A percentile compares a stretch with the other conserved stretches of the same genome.
Conservation (phyloP, 352 stramenopile species). For the Phytophthora citricola region DNA sequence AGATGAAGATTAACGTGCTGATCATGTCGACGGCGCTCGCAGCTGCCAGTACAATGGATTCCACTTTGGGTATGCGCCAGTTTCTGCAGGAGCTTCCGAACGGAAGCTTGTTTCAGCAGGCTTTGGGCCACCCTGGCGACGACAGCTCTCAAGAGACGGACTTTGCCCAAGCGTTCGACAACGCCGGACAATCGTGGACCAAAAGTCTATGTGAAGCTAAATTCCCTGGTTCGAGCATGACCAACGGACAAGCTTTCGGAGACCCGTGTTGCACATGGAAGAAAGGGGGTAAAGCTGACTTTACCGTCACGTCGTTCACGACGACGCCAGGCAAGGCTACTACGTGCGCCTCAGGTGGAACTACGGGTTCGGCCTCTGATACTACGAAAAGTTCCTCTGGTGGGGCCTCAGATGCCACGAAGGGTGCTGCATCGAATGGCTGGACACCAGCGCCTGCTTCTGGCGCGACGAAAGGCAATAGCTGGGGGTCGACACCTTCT, state of each 20-base stretch:
- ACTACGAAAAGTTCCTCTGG: not conserved
- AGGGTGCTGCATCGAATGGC: not conserved
- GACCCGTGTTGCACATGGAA: conserved; percentile 60
- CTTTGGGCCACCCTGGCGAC: conserved; percentile 37
- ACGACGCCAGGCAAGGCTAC: conserved; percentile 23
- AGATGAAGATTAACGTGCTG: conserved; percentile 14
- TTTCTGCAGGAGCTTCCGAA: conserved; percentile 47
- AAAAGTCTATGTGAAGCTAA: conserved; percentile 14
- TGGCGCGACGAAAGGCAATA: not conserved
- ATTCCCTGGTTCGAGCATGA: conserved; percentile 29
- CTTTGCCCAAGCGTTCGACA: conserved; percentile 37
- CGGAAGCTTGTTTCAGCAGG: conserved; percentile 42
- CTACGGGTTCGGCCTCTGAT: not conserved
- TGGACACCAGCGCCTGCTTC: too few relatives aligned
- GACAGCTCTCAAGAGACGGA: conserved; percentile 37
- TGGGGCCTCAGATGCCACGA: conserved; percentile 8
- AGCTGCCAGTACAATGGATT: conserved; percentile 1
- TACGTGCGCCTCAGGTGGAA: conserved; percentile 20
- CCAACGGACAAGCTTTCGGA: conserved; percentile 47
- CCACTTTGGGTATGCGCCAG: conserved; percentile 6
- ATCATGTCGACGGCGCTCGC: conserved; percentile 6
- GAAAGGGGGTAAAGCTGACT: conserved; percentile 37
- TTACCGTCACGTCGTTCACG: conserved; percentile 35
- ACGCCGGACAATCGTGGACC: conserved; percentile 27
- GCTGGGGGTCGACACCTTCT: conserved; percentile 5